These are phyloP conservation scores for Phytophthora fragariaefolia DNA, from an alignment of 352 stramenopile genomes.

Conservation along the genomic window DNA sequence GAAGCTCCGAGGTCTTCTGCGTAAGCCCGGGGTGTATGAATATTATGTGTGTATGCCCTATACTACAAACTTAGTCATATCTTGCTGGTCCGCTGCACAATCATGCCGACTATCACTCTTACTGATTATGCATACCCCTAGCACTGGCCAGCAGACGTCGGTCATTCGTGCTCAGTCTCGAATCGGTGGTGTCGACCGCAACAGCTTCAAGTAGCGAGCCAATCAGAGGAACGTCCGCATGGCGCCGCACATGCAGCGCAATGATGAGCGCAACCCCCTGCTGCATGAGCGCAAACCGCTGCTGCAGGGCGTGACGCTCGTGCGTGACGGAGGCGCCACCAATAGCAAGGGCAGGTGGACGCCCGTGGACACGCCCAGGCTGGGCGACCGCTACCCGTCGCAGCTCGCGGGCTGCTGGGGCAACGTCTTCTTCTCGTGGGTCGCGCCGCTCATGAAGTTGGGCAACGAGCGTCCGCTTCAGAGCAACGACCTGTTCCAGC, in stretches of 20 bases:
- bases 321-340: slow-evolving; percentile 17
- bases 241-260: slow-evolving; percentile 23
- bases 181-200: slow-evolving; percentile 20
- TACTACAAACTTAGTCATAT: too few relatives aligned
- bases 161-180: slow-evolving; percentile 11
- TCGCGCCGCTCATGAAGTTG: slow-evolving; percentile 88
- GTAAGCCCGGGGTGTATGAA: too few relatives aligned
- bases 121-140: slow-evolving; percentile 13
- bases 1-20: too few relatives aligned
- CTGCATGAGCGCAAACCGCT: slow-evolving; percentile 43
- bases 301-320: slow-evolving; percentile 33
- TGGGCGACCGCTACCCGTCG: slow-evolving; percentile 71
- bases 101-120: slow-evolving; percentile 4
- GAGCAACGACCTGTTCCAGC: slow-evolving; percentile 83
- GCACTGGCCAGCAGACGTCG: slow-evolving; percentile 1
- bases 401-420: slow-evolving; percentile 60
- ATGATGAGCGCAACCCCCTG: slow-evolving; percentile 35
- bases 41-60: too few relatives aligned
- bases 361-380: slow-evolving; percentile 35
- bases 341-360: slow-evolving; percentile 26
- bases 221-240: slow-evolving; percentile 18
- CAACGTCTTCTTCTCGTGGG: slow-evolving; percentile 87
- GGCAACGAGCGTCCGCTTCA: slow-evolving; percentile 83
- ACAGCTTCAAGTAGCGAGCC: slow-evolving; percentile 5
- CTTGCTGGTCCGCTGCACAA: too few relatives aligned